Percentiles rank a stretch among this genome's conserved stretches.
phyloP scores from a whole-genome alignment of 768 basidiomycete species.

The Paxillus involutus region DNA sequence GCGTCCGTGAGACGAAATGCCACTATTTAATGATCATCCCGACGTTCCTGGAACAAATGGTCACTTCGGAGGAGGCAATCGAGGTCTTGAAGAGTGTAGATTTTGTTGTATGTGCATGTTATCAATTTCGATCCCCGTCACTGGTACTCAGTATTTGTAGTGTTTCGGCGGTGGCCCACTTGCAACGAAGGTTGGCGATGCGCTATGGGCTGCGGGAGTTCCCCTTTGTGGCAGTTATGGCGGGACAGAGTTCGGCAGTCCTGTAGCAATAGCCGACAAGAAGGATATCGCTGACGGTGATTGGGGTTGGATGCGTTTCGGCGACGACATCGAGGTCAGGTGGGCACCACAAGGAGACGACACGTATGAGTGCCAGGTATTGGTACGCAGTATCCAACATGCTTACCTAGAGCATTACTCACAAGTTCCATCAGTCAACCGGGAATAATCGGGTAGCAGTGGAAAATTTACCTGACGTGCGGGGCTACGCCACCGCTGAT shows the following conservation, averaged over 20 bases:
- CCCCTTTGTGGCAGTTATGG: conserved; percentile 35
- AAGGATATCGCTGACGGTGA: conserved; percentile 17
- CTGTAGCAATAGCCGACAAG: neutral
- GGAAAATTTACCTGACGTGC: conserved; percentile 31
- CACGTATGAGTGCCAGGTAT: conserved; percentile 29
- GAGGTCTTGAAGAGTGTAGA: conserved; percentile 25
- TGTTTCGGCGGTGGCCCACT: conserved; percentile 40
- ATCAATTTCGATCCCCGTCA: too few relatives aligned
- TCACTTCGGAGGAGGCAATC: conserved; percentile 16
- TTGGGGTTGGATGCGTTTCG: conserved; percentile 25
- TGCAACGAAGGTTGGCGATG: conserved; percentile 34
- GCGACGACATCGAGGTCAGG: conserved; percentile 11
- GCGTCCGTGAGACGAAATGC: conserved; percentile 27
- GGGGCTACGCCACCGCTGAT: conserved; percentile 40
- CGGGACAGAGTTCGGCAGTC: conserved; percentile 29
- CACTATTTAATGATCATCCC: conserved; percentile 37
- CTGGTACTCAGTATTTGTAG: conserved; percentile 18
- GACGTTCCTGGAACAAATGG: conserved; percentile 39
- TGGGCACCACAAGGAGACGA: conserved; percentile 28
- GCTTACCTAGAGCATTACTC: conserved; percentile 1
- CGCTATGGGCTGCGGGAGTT: conserved; percentile 33
- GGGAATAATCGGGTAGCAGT: conserved; percentile 5
- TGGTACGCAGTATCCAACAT: neutral
- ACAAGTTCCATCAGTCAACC: conserved; percentile 1
- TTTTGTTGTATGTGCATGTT: conserved; percentile 26